Percentiles rank a stretch among this genome's conserved stretches.
phyloP scores from a whole-genome alignment of 2,329 filamentous ascomycete genomes.

The Ambrosiella cleistominuta region DNA sequence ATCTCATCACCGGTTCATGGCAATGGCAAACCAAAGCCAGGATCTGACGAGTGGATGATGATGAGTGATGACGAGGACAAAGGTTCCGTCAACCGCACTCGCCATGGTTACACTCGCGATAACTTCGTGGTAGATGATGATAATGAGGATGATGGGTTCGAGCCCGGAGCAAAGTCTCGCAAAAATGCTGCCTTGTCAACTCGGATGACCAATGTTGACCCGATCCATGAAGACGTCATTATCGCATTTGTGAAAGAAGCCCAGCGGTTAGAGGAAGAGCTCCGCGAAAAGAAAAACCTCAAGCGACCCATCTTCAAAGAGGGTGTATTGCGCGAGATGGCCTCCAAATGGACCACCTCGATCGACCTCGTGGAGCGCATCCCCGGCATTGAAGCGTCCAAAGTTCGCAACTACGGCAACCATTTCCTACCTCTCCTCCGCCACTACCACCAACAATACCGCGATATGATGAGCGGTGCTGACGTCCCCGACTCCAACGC shows the following conservation, averaged over 20 bases:
- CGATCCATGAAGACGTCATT: conserved; percentile 46
- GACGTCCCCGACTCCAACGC: conserved; percentile 19
- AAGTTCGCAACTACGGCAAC: conserved; percentile 42
- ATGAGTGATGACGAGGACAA: conserved; percentile 23
- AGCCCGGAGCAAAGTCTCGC: conserved; percentile 18
- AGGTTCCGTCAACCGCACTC: conserved; percentile 4
- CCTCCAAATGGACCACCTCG: conserved; percentile 46
- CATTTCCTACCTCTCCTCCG: conserved; percentile 43
- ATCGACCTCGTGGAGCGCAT: conserved; percentile 46
- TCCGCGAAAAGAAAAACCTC: conserved; percentile 41
- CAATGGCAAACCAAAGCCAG: conserved; percentile 9
- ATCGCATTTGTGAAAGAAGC: conserved; percentile 47
- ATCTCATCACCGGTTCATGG: conserved; percentile 34
- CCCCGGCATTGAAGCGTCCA: conserved; percentile 42
- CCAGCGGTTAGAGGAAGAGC: conserved; percentile 37
- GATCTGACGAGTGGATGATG: conserved; percentile 24
- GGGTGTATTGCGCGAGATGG: conserved; percentile 54
- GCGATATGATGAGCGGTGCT: conserved; percentile 28
- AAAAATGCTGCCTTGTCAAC: background rate
- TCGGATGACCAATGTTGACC: conserved; percentile 29
- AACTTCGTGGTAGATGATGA: conserved; percentile 19
- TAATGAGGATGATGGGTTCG: conserved; percentile 25
- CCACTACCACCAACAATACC: conserved; percentile 28
- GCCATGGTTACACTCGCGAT: background rate
- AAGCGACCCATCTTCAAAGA: conserved; percentile 50